Base-by-base conservation (phyloP, 805 yeast species). In the Maudiozyma bulderi region DNA sequence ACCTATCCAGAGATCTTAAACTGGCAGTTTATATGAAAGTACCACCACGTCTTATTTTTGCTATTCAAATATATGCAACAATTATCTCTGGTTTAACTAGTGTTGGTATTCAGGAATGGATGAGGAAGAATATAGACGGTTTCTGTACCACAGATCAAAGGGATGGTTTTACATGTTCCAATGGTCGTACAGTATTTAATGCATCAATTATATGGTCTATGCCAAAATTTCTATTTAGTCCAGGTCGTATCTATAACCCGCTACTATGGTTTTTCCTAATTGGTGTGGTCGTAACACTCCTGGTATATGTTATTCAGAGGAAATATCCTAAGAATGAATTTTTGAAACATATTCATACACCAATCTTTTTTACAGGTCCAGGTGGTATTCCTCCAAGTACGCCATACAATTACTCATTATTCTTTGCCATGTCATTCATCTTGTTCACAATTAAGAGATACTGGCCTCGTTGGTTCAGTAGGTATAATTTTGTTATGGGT, bases 381-480 rank as follows among this genome's bases (percentile, higher is more conserved):
- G 82, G 81, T 43, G 71, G 73, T 55, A 78, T 82, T 56, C 90
- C 91, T 13, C 90, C 91, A 40, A 83, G 86, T 38, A 81, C 88
- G 5, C 80, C 85, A 31, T 82, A 81, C 62, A 81, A 80, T 61
- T 81, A 80, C 63, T 74, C 81, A 1, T 73, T 77, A 28, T 80
- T 78, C 37, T 70, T 78, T 45, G 63, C 67, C 2, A 56, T 75
- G 48, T 73, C 80, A 8, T 73, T 66, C 48, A 54, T 68, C 32
- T 70, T 78, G 61, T 72, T 71, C 55, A 60, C 65, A 38, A 65
- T 80, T 43, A 76, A 73, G 52, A 69, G 67, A 43, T 66, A 67
- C 50, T 78, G 76, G 66, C 68, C 75, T 5, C 57, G 63, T 30
- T 80, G 84, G 84, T 77, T 81, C 74, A 77, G 73, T 45, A 78